Evolutionary conservation across 2,329 filamentous ascomycete species (phyloP), one percentile per base, ranked within the genome.

Genomic region (Periconia sp.): DNA sequence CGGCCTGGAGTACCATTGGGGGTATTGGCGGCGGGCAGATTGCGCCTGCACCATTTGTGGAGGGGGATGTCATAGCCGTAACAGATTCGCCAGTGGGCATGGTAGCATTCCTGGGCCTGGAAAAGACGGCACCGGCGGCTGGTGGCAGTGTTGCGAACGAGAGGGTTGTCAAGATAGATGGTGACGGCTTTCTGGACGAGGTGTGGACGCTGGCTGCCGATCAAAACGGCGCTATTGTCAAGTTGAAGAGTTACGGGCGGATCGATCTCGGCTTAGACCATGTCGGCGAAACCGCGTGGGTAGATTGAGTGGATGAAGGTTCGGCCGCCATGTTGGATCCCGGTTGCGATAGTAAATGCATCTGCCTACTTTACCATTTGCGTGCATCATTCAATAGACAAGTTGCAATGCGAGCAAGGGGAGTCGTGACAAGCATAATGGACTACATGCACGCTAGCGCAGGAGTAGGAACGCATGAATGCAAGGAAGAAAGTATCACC

Each of bases 211-310:
- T 50, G 43, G 49, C 44, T 27, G 47, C 47, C 11, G 23, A 46
- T 27, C 49, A 42, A 27, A 46, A 50, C 37, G 43, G 49, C 10
- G 43, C 17, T 31, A 50, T 50, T 15, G 46, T 50, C 11, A 56
- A 53, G 45, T 14, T 56, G 23, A 56, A 53, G 31, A 53, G 50
- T 30, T 56, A 41, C 45, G 54, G 54, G 14, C 31, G 54, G 23
- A 53, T 56, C 31, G 54, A 48, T 37, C 30, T 56, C 17, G 50
- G 49, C 11, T 45, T 53, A 2, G 54, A 56, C 45, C 48, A 27
- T 30, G 15, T 57, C 6, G 51, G 55, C 8, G 73, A 76, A 53
- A 63, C 71, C 53, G 75, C 75, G 31, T 69, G 69, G 45, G 72
- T 75, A 19, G 56, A 75, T 35, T 54, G 30, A 50, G 42, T 15